A percentile compares a stretch with the other conserved stretches of the same genome.
Evolutionary conservation across 2,329 filamentous ascomycete species (phyloP).

Genomic region (Arthrobotrys megalospora): DNA sequence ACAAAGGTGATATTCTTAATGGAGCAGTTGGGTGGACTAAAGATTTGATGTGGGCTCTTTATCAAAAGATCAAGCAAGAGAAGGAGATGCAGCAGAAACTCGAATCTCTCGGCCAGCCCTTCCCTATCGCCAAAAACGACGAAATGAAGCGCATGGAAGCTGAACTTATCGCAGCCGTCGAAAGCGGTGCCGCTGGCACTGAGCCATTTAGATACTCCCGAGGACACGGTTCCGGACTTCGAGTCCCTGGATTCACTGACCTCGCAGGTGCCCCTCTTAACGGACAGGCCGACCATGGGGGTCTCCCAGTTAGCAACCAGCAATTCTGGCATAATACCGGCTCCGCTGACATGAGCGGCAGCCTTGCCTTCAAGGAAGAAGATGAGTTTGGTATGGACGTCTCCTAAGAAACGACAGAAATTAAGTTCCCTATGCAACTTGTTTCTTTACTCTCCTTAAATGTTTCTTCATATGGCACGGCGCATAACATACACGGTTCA

Average conservation of each 20-base stretch:
- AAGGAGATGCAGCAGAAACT: conserved; percentile 75
- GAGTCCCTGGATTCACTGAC: conserved; percentile 94
- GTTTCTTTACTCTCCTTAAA: conserved; percentile 49
- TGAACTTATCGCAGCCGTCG: conserved; percentile 87
- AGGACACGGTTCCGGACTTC: conserved; percentile 83
- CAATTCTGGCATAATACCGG: conserved; percentile 77
- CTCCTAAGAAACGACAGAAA: conserved; percentile 69
- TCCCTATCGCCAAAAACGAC: conserved; percentile 87
- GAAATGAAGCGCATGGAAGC: conserved; percentile 96
- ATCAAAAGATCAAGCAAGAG: conserved; percentile 89
- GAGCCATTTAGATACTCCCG: conserved; percentile 89
- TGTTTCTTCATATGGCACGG: conserved; percentile 61
- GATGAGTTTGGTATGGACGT: conserved; percentile 91
- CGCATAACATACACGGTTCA: conserved; percentile 60
- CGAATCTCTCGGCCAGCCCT: conserved; percentile 78
- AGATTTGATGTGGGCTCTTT: conserved; percentile 96
- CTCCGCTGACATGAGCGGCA: conserved; percentile 70
- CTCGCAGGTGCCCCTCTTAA: conserved; percentile 83
- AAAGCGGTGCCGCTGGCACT: conserved; percentile 74
- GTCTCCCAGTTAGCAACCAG: conserved; percentile 76
- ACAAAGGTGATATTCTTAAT: conserved; percentile 98
- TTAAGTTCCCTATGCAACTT: conserved; percentile 62
- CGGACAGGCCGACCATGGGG: conserved; percentile 66
- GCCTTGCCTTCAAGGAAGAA: conserved; percentile 89
- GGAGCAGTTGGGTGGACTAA: conserved; percentile 97